phyloP scores from a whole-genome alignment of 1,284 basidiomycete genomes.

The Ganoderma multipileum region DNA sequence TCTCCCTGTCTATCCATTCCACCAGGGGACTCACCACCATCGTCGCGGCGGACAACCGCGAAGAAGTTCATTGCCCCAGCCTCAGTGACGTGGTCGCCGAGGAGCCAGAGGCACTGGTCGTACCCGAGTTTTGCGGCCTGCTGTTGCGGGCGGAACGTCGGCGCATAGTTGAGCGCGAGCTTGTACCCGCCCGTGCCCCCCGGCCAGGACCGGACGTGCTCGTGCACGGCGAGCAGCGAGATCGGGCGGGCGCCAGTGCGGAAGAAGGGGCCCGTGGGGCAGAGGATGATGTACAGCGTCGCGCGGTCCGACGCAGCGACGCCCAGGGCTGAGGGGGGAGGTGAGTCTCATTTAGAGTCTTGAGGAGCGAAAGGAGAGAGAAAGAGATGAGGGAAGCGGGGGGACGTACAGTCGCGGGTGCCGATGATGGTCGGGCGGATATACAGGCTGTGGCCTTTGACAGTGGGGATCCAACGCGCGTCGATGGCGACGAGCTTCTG shows the following conservation, averaged over 20 bases:
- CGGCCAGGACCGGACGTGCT: slow-evolving; percentile 83
- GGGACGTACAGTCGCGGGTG: slow-evolving; percentile 69
- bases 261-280: slow-evolving; percentile 80
- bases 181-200: slow-evolving; percentile 78
- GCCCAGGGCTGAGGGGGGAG: slow-evolving; percentile 56
- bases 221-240: slow-evolving; percentile 72
- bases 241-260: slow-evolving; percentile 66
- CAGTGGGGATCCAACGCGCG: slow-evolving; percentile 76
- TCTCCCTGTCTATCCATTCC: not conserved
- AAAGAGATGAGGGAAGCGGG: slow-evolving; percentile 21
- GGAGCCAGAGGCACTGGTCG: slow-evolving; percentile 70
- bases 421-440: slow-evolving; percentile 88
- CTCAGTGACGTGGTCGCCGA: slow-evolving; percentile 49
- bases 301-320: slow-evolving; percentile 75
- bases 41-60: slow-evolving; percentile 52
- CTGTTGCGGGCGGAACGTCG: slow-evolving; percentile 72
- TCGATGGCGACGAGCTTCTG: slow-evolving; percentile 74
- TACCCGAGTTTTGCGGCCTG: slow-evolving; percentile 75
- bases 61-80: slow-evolving; percentile 74
- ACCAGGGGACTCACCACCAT: slow-evolving; percentile 48
- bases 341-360: not conserved
- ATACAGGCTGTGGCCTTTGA: slow-evolving; percentile 80
- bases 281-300: slow-evolving; percentile 73
- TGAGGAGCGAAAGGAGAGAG: too few relatives aligned
- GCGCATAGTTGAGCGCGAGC: slow-evolving; percentile 75